These are phyloP conservation scores for Alternaria arbusti DNA, from an alignment of 2,329 filamentous ascomycete species.

Conservation along the genomic window DNA sequence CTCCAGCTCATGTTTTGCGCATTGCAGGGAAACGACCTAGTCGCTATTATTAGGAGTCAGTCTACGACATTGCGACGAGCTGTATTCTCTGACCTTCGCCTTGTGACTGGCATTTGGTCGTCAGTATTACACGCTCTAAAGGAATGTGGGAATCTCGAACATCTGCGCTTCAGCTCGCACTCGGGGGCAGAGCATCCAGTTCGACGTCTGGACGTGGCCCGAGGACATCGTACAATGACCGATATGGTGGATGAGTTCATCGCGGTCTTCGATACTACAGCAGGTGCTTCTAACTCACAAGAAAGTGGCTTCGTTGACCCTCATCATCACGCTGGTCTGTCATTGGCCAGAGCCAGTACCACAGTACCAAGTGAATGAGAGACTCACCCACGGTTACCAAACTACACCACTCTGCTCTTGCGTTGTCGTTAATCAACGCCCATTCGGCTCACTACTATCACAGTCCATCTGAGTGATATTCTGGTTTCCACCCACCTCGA, in stretches of 20 bases:
- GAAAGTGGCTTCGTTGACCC: neutral
- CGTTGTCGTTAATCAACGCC: neutral
- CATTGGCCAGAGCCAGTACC: neutral
- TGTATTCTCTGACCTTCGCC: conserved; percentile 14
- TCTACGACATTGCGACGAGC: conserved; percentile 16
- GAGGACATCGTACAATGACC: conserved; percentile 2
- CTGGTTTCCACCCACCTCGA: too few species aligned
- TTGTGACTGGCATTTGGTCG: conserved; percentile 25
- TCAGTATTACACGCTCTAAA: conserved; percentile 16
- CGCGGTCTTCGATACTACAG: neutral
- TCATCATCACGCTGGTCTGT: neutral
- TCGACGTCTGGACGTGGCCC: neutral
- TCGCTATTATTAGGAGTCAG: conserved; percentile 21
- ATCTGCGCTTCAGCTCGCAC: conserved; percentile 9
- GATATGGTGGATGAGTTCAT: conserved; percentile 17
- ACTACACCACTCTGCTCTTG: neutral
- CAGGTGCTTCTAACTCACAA: neutral
- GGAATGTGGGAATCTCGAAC: neutral
- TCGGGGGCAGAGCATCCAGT: conserved; percentile 2
- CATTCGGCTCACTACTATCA: neutral
- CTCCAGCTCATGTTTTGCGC: conserved; percentile 26
- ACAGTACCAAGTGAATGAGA: neutral
- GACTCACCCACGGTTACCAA: neutral
- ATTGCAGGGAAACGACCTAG: conserved; percentile 22
- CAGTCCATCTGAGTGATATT: neutral